Evolutionary conservation across 257 asterid genomes (phyloP), one percentile per base, ranked within the genome.

Genomic region (Petunia axillaris): DNA sequence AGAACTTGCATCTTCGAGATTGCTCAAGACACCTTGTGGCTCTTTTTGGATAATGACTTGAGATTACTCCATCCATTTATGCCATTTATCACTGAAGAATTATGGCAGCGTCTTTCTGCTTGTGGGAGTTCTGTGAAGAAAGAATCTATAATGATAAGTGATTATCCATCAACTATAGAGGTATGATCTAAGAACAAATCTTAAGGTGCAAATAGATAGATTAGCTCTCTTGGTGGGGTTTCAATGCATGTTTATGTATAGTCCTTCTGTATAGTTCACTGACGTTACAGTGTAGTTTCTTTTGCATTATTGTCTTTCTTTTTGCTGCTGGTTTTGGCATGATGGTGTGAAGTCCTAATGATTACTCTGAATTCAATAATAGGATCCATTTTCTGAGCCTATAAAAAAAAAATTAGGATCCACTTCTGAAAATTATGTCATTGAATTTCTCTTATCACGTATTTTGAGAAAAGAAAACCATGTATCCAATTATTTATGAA

Each of bases 61-160:
- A 25, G 25, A 25, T 25, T 25, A 25, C 25, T 25, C 25, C 25
- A 25, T 25, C 25, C 25, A 25, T 25, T 25, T 25, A 25, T 25
- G 25, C 25, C 25, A 25, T 25, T 25, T 25, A 25, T 25, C 25
- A 25, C 25, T 25, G 25, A 25, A 25, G 25, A 25, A 25, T 25
- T 25, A 25, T 25, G 25, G 25, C 25, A 25, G 25, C 25, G 25
- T 25, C 25, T 25, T 25, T 25, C 25, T 25, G 25, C 25, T 25
- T 25, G 25, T 25, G 25, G 25, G 25, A 25, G 25, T 25, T 25
- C 25, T 25, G 25, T 78, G 76, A 90, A 90, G 88, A 92, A 93
- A 82, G 97, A 89, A 83, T 93, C 99, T 36, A 91, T 95, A 70
- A 87, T 95, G 90, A 86, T 91, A 77, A 87, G 95, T 52, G 97